Evolutionary conservation across 2,329 filamentous ascomycete genomes (phyloP), one percentile per base, ranked within the genome.

Genomic region (Orbilia ellipsospora): DNA sequence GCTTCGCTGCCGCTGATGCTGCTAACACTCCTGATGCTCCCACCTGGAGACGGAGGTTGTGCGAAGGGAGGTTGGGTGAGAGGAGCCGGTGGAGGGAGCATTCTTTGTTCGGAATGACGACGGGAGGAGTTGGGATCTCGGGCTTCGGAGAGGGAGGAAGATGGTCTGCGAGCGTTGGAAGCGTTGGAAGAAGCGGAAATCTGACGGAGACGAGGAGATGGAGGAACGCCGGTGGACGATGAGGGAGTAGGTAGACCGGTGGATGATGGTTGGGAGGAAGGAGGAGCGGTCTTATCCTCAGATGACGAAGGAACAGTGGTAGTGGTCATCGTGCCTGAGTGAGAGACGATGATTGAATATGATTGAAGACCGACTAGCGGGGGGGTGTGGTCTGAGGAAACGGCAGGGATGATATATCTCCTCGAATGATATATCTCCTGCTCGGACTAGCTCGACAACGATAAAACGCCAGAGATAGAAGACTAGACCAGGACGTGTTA

Each of bases 1-100:
- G 84, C 82, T 23, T 77, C 73, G 42, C 73, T 77, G 13, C 67
- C 67, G n/a, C 73, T 72, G 61, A 75, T 45, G 50, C 72, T 75
- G 36, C 72, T 75, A 8, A 75, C 72, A 16, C 72, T 75, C 31
- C 72, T 69, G 74, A 78, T 65, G 50, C 70, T 68, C 26, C 67
- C 68, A 44, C 74, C 64, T 10, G 74, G 68, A 48, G 64, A 72
- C 31, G 73, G 73, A 28, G 73, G 73, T 52, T 77, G 73, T 26
- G 73, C 73, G 57, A 77, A 77, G 1, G 73, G 63, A 36, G 69
- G 70, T 45, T 76, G 68, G 26, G 66, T 69, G 16, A 72, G 60
- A 13, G 77, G 77, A 26, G 66, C 64, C 10, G 77, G 77, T 54
- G 77, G 77, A 45, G 77, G 77, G 4, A 75, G 57, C 77, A 78